Conservation (phyloP, 352 stramenopile species). For the Pythium grandisporangium region DNA sequence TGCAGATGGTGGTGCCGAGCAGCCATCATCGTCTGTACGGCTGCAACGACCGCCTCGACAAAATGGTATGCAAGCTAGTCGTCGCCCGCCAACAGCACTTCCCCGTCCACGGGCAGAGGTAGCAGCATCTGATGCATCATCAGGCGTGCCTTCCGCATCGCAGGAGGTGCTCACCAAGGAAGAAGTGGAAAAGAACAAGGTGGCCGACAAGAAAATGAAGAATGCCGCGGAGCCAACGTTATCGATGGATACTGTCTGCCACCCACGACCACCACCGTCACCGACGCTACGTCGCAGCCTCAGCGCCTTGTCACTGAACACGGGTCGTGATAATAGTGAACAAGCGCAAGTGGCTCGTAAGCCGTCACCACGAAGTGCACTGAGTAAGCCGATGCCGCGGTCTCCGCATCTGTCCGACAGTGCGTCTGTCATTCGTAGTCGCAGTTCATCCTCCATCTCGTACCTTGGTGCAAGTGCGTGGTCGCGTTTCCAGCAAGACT, state of each 20-base stretch:
- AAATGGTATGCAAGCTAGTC: conserved; percentile 21
- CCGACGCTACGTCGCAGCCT: too few species aligned
- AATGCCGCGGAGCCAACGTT: neutral
- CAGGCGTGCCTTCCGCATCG: too few species aligned
- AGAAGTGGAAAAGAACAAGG: conserved; percentile 1
- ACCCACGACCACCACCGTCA: too few species aligned
- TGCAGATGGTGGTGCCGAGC: conserved; percentile 11
- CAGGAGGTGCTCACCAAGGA: conserved; percentile 10
- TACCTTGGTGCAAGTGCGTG: conserved; percentile 1
- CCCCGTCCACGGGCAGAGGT: too few species aligned
- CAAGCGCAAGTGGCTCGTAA: neutral
- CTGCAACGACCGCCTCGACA: too few species aligned
- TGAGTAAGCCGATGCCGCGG: too few species aligned
- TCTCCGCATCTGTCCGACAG: too few species aligned
- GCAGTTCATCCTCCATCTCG: conserved; percentile 2
- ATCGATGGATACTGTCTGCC: too few species aligned
- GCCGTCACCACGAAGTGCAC: neutral
- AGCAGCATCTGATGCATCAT: too few species aligned
- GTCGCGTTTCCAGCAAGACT: conserved; percentile 63
- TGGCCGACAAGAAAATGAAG: neutral
- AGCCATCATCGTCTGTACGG: conserved; percentile 20
- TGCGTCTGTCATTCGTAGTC: conserved; percentile 1
- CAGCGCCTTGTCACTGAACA: neutral
- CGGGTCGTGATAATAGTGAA: neutral
- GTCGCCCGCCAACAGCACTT: too few species aligned